phyloP scores from a whole-genome alignment of 495 filamentous ascomycete species.

The Podospora pseudoanserina region DNA sequence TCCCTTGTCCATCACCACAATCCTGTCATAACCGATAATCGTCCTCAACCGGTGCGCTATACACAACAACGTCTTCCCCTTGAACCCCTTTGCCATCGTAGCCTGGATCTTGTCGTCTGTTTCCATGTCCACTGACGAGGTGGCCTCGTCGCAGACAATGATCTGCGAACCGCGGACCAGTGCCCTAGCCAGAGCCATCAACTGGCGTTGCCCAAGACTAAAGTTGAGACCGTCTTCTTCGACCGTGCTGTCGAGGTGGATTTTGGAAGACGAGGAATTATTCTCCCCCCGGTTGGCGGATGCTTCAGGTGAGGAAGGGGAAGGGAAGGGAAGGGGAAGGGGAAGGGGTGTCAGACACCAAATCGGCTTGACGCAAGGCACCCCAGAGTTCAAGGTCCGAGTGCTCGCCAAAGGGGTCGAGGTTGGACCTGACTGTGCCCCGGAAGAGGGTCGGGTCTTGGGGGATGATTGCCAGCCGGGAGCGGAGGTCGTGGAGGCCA shows the following conservation, averaged over 20 bases:
- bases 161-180: slow-evolving; percentile 83
- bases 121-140: slow-evolving; percentile 88
- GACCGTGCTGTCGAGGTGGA: slow-evolving; percentile 80
- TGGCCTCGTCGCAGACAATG: slow-evolving; percentile 96
- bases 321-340: slow-evolving; percentile 14
- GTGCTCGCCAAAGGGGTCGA: slow-evolving; percentile 90
- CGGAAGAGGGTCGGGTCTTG: slow-evolving; percentile 95
- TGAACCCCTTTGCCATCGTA: slow-evolving; percentile 83
- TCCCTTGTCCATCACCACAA: slow-evolving; percentile 92
- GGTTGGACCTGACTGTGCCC: slow-evolving; percentile 83
- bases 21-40: slow-evolving; percentile 90
- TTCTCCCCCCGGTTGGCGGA: slow-evolving; percentile 26
- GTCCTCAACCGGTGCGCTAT: slow-evolving; percentile 93
- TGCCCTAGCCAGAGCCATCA: slow-evolving; percentile 90
- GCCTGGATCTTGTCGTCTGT: slow-evolving; percentile 93
- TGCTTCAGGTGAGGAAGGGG: slow-evolving; percentile 1
- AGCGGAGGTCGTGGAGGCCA: slow-evolving; percentile 81
- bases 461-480: slow-evolving; percentile 88
- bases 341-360: slow-evolving; percentile 55
- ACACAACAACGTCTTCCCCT: slow-evolving; percentile 84
- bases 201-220: slow-evolving; percentile 90
- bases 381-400: slow-evolving; percentile 84
- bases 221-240: slow-evolving; percentile 95
- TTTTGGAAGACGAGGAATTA: slow-evolving; percentile 44
- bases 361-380: slow-evolving; percentile 75